phyloP scores from a whole-genome alignment of 768 basidiomycete genomes.

The Sistotremastrum suecicum region DNA sequence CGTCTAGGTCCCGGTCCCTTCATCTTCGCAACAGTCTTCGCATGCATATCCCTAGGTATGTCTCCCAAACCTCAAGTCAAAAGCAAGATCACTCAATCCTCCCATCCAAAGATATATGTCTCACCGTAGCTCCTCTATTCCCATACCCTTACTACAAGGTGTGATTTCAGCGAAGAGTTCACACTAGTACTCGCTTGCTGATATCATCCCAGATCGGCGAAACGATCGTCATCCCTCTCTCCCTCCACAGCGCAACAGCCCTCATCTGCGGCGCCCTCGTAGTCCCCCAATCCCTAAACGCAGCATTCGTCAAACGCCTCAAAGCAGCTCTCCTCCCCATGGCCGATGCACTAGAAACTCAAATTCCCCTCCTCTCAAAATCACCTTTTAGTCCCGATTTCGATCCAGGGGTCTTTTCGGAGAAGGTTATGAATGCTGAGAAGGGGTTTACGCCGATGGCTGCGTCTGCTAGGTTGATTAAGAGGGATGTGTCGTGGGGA shows the following conservation, averaged over 20 bases:
- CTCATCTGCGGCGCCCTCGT: conserved; percentile 37
- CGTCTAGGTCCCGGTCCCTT: conserved; percentile 52
- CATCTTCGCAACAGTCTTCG: conserved; percentile 38
- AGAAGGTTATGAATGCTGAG: conserved; percentile 26
- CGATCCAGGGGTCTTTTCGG: conserved; percentile 18
- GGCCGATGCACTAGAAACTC: conserved; percentile 27
- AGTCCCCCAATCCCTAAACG: conserved; percentile 51
- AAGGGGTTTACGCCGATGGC: conserved; percentile 36
- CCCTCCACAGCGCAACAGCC: conserved; percentile 43
- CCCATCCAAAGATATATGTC: conserved; percentile 31
- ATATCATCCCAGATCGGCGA: conserved; percentile 27
- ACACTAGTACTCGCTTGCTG: not conserved
- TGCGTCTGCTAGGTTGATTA: conserved; percentile 36
- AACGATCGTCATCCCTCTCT: conserved; percentile 39
- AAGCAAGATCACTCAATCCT: conserved; percentile 1
- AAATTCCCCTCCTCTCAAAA: conserved; percentile 30
- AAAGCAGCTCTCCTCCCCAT: conserved; percentile 35
- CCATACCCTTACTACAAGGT: conserved; percentile 50
- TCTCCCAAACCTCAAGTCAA: not conserved
- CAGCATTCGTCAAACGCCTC: conserved; percentile 39
- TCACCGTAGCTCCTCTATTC: conserved; percentile 44
- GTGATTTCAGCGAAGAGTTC: not conserved
- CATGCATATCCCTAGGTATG: conserved; percentile 45
- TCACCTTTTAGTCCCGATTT: conserved; percentile 26
- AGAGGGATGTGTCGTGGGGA: conserved; percentile 43